Conservation (phyloP, 176 grass and related monocot species). For the Pharus latifolius region DNA sequence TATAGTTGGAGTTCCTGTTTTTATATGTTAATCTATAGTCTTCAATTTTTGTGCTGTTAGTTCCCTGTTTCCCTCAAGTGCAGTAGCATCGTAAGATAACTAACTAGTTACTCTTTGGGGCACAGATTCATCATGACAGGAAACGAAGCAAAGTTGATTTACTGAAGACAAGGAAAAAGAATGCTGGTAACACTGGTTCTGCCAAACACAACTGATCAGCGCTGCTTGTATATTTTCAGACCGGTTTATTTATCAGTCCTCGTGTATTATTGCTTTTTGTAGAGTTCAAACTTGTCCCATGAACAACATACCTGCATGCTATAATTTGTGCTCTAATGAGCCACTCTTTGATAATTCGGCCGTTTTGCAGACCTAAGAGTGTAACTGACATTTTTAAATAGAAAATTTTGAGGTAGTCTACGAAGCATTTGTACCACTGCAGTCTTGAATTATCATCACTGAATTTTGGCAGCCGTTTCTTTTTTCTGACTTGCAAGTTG, state of each 20-base stretch:
- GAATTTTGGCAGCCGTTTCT: too few species aligned
- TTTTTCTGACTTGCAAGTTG: too few species aligned
- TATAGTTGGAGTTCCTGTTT: not conserved
- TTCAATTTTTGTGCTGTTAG: not conserved
- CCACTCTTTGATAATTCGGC: not conserved
- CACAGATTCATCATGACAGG: constrained; percentile 43
- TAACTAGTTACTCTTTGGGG: not conserved
- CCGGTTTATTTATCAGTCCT: not conserved
- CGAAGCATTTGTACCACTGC: too few species aligned
- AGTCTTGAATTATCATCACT: too few species aligned
- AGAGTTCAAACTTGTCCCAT: not conserved
- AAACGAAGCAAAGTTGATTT: constrained; percentile 33
- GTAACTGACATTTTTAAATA: not conserved
- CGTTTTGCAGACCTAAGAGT: not conserved
- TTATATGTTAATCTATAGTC: not conserved
- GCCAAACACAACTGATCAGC: constrained; percentile 13
- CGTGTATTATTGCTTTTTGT: not conserved
- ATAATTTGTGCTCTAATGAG: not conserved
- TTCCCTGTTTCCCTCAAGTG: not conserved
- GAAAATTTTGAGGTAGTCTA: not conserved
- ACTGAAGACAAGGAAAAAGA: constrained; percentile 73
- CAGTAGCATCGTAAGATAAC: not conserved
- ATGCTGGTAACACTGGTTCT: constrained; percentile 25
- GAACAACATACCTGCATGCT: not conserved
- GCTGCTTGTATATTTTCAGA: not conserved